Base-by-base conservation (phyloP, 768 basidiomycete species). In the Chalciporus pseudorubinellus region DNA sequence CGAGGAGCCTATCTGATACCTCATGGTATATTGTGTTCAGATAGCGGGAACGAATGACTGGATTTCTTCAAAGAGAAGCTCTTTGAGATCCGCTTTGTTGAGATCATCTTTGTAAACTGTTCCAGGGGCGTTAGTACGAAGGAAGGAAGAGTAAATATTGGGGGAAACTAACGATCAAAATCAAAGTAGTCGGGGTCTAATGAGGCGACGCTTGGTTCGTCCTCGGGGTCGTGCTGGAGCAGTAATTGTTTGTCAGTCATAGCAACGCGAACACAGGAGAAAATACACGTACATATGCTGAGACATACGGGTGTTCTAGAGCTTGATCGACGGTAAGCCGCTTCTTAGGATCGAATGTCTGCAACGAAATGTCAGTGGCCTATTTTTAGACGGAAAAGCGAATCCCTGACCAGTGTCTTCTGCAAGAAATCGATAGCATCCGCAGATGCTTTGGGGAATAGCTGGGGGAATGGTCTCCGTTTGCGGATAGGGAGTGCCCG, bases 271-370 rank as follows among this genome's bases (percentile, higher is more conserved):
- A n/a, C 34, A 51, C 11, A 36, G 31, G 20, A 28, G 12, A 44
- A 28, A 39, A 16, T 39, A 22, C 20, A 73, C 80, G 51, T 53
- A 84, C 86, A 64, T 91, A 91, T 49, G 89, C 83, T 34, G 82
- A 74, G 44, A 91, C 79, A 65, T 92, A 92, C 3, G 92, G 89
- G 62, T 94, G 91, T 46, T 80, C 78, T 21, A 95, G 76, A 14
- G 89, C 90, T 62, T 92, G 79, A 59, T 90, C 86, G 18, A 92
- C 89, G 3, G 85, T 85, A 72, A 89, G 75, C 41, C 92, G 80
- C 69, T 88, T 91, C 72, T 85, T 89, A 3, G 91, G 89, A 63
- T 92, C 91, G 66, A 95, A 95, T 1, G 92, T 92, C 82, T 83
- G 53, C 12, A 49, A 34, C 24, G 9, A 19, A 31, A 6, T 33